phyloP scores from a whole-genome alignment of 140 eudicot species.

The Bidens hawaiensis region DNA sequence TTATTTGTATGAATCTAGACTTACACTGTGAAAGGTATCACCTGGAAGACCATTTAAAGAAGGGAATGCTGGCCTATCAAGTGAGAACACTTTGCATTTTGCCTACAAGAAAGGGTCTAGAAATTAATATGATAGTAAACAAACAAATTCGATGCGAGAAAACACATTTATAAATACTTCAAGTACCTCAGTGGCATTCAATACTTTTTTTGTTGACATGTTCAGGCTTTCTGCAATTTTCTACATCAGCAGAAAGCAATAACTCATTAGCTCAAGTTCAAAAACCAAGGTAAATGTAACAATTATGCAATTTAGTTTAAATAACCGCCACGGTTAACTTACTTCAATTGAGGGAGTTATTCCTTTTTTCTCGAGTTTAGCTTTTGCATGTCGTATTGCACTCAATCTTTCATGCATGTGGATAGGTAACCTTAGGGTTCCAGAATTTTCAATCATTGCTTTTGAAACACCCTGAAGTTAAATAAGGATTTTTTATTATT shows the following conservation, averaged over 20 bases:
- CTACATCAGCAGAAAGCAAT: constrained; percentile 32
- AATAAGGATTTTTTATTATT: background rate
- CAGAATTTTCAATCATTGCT: constrained; percentile 71
- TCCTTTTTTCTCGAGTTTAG: constrained; percentile 76
- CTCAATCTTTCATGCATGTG: constrained; percentile 84
- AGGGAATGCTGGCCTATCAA: constrained; percentile 82
- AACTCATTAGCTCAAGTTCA: constrained; percentile 7
- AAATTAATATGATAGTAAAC: constrained; percentile 1
- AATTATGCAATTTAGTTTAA: background rate
- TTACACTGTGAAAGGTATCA: constrained; percentile 86
- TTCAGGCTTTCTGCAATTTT: constrained; percentile 72
- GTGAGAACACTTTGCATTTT: constrained; percentile 69
- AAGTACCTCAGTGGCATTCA: constrained; percentile 92
- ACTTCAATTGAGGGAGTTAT: constrained; percentile 80
- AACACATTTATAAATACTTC: constrained; percentile 4
- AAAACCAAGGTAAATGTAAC: background rate
- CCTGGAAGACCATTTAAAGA: constrained; percentile 82
- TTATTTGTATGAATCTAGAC: constrained; percentile 18
- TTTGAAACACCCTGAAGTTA: constrained; percentile 82
- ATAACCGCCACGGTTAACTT: constrained; percentile 24
- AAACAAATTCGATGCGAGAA: background rate
- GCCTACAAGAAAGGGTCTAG: constrained; percentile 49
- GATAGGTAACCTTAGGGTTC: constrained; percentile 83
- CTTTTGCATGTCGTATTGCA: constrained; percentile 74
- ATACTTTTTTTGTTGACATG: constrained; percentile 83